Conservation (phyloP, 768 basidiomycete species). For the Leucosporidium creatinivorum region DNA sequence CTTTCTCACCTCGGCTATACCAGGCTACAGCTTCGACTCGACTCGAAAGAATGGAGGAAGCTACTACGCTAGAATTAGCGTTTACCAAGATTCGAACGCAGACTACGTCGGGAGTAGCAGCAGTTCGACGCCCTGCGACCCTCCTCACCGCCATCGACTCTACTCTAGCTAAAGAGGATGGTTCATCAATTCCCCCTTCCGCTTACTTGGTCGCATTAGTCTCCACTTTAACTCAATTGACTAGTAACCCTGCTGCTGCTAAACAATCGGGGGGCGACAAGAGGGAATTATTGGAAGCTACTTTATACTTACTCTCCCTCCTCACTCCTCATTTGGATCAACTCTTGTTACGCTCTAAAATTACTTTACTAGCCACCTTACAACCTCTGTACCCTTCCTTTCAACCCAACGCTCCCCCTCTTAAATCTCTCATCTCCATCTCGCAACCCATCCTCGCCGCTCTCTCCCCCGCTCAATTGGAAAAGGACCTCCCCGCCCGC, state of each 20-base stretch:
- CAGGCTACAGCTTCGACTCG: background rate
- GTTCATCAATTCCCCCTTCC: constrained; percentile 55
- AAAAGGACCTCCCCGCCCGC: constrained; percentile 51
- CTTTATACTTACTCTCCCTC: constrained; percentile 73
- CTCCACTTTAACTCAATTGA: constrained; percentile 70
- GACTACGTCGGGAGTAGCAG: background rate
- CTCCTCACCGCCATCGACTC: constrained; percentile 28
- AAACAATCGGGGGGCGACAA: constrained; percentile 49
- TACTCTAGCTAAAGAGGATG: constrained; percentile 9
- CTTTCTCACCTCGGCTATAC: no score
- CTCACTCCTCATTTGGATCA: constrained; percentile 67
- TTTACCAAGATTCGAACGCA: constrained; percentile 28
- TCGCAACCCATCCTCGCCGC: constrained; percentile 61
- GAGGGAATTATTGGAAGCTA: constrained; percentile 71
- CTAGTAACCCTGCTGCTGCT: constrained; percentile 53
- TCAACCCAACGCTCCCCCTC: constrained; percentile 41
- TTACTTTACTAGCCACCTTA: constrained; percentile 65
- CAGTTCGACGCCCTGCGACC: constrained; percentile 19
- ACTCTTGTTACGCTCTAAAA: constrained; percentile 72
- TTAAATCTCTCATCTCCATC: constrained; percentile 77
- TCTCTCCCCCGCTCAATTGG: constrained; percentile 66
- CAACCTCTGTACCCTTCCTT: constrained; percentile 65
- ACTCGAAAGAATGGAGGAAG: background rate
- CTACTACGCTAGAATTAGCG: constrained; percentile 5
- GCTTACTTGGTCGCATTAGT: constrained; percentile 92